Percentiles rank a stretch among this genome's conserved stretches.
These are phyloP conservation scores for Exutisphaerella laricina DNA, from an alignment of 2,329 filamentous ascomycete genomes.

Conservation along the genomic window DNA sequence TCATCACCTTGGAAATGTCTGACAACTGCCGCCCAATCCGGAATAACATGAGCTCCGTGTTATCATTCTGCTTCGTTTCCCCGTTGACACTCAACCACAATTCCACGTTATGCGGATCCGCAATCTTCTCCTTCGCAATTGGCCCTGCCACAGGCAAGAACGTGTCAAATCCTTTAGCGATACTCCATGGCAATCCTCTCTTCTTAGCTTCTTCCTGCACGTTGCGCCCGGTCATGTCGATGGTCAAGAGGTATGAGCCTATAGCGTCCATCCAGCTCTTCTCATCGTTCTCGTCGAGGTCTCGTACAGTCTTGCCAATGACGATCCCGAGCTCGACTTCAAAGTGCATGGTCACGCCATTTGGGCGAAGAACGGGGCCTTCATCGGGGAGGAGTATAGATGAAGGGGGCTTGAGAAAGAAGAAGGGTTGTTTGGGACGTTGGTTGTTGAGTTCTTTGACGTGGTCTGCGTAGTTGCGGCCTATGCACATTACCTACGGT, in stretches of 20 bases:
- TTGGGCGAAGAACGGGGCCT: slow-evolving; percentile 75
- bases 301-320: slow-evolving; percentile 72
- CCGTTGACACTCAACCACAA: slow-evolving; percentile 81
- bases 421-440: slow-evolving; percentile 91
- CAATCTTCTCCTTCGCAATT: slow-evolving; percentile 73
- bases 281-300: slow-evolving; percentile 69
- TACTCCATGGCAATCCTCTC: slow-evolving; percentile 93
- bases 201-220: slow-evolving; percentile 95
- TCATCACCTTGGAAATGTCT: slow-evolving; percentile 94
- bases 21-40: slow-evolving; percentile 78
- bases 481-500: slow-evolving; percentile 77
- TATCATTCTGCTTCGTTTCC: slow-evolving; percentile 72
- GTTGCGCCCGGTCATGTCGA: slow-evolving; percentile 97
- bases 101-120: slow-evolving; percentile 82
- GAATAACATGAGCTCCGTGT: slow-evolving; percentile 92
- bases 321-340: slow-evolving; percentile 91
- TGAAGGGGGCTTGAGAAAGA: slow-evolving; percentile 93
- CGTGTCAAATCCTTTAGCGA: slow-evolving; percentile 96
- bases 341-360: slow-evolving; percentile 81
- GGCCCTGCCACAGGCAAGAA: slow-evolving; percentile 82
- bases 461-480: slow-evolving; percentile 95
- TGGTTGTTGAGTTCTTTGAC: slow-evolving; percentile 84
- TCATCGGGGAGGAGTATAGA: slow-evolving; percentile 74
- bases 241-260: slow-evolving; percentile 79
- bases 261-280: slow-evolving; percentile 76